Evolutionary conservation across 2,329 filamentous ascomycete genomes (phyloP), one percentile per base, ranked within the genome.

Genomic region (Exserohilum turcica): DNA sequence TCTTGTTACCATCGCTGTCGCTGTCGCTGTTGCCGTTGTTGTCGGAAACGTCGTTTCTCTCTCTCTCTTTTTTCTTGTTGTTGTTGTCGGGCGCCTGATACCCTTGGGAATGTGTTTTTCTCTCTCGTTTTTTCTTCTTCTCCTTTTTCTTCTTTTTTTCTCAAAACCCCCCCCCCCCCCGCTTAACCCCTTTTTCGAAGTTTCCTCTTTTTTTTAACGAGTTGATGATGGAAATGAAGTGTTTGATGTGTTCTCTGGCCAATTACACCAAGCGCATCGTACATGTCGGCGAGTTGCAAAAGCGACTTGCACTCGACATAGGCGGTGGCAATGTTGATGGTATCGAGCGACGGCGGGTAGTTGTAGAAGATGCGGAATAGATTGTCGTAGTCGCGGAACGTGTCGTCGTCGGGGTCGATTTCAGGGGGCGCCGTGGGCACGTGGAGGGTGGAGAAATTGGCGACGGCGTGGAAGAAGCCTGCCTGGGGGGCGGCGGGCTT

Each of bases 291-390:
- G 15, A 97, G 82, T 10, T 86, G 85, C 35, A 97, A 83, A 2
- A 97, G 84, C 10, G 90, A 89, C 76, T 97, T 96, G 82, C 91
- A 96, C 75, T 97, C 91, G 37, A 94, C 87, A 70, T 97, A 97
- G 19, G 92, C 92, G 56, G 92, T 89, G 48, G 92, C 91, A 60
- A 97, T 96, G 73, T 94, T 96, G 73, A 94, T 82, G 21, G 85
- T 84, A 75, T 96, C 92, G 28, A 97, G 83, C 0, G 86, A 71
- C 0, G 93, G 93, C 0, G 91, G 80, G 72, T 95, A 90, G 74
- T 97, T 96, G 81, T 97, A 97, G 79, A 97, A 96, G 57, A 94
- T 89, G 65, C 92, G 90, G 73, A 97, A 95, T 18, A 97, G 82
- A 73, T 97, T 97, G 73, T 96, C 92, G 75, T 97, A 97, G 77